These are phyloP conservation scores for Umbelopsis isabellina DNA, from an alignment of 192 early-diverging fungal genomes.

Conservation along the genomic window DNA sequence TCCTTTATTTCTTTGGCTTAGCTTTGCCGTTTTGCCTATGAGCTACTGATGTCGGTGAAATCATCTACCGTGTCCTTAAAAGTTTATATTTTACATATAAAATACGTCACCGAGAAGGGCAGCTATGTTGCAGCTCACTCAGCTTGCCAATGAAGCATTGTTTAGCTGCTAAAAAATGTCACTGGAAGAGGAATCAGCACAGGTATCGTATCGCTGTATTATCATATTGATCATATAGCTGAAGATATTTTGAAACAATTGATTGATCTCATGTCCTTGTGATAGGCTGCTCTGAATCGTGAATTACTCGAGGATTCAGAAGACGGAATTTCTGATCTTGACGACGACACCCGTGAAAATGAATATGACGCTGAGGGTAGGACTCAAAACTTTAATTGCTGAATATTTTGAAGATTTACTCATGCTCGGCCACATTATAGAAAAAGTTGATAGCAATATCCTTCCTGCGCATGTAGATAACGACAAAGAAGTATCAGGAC, in stretches of 20 bases:
- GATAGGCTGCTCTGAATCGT: slow-evolving; percentile 11
- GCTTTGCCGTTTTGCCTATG: background rate
- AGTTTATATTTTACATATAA: background rate
- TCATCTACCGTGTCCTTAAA: background rate
- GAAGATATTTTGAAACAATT: background rate
- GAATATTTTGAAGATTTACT: background rate
- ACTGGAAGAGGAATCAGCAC: background rate
- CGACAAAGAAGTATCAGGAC: background rate
- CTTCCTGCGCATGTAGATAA: background rate
- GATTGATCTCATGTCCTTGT: background rate
- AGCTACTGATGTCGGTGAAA: background rate
- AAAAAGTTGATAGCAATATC: slow-evolving; percentile 1
- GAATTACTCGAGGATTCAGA: slow-evolving; percentile 26
- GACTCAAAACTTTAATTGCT: background rate
- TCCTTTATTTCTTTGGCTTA: background rate
- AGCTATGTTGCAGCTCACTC: too few species aligned
- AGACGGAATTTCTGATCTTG: slow-evolving; percentile 41
- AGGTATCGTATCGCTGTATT: background rate
- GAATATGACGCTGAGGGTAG: slow-evolving; percentile 4
- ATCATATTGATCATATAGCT: background rate
- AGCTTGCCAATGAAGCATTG: background rate
- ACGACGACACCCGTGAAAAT: slow-evolving; percentile 23
- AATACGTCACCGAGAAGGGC: too few species aligned
- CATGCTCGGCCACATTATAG: background rate
- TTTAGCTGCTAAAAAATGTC: slow-evolving; percentile 3